Evolutionary conservation across 1,284 basidiomycete species (phyloP).

Genomic region (Ceraceosorus guamensis): DNA sequence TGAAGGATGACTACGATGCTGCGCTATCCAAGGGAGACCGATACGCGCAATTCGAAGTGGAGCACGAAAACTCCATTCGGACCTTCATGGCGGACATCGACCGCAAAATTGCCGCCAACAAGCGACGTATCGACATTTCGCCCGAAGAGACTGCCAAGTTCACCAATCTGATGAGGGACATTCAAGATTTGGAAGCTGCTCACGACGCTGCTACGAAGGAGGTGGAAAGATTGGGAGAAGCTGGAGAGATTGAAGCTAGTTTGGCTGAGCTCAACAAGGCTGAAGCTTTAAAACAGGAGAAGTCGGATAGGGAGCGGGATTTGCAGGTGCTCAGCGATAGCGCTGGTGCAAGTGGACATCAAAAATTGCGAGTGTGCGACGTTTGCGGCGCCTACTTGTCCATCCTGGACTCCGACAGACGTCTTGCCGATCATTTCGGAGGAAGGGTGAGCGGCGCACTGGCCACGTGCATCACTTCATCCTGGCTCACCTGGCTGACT

Average conservation of each 20-base stretch:
- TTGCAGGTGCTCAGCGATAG: slow-evolving; percentile 94
- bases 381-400: slow-evolving; percentile 98
- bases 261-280: slow-evolving; percentile 96
- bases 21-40: slow-evolving; percentile 61
- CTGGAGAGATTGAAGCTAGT: slow-evolving; percentile 95
- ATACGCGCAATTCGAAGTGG: slow-evolving; percentile 42
- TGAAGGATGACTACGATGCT: slow-evolving; percentile 82
- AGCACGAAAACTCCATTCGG: slow-evolving; percentile 87
- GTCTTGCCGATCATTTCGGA: slow-evolving; percentile 98
- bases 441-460: slow-evolving; percentile 70
- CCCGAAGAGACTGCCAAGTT: slow-evolving; percentile 99
- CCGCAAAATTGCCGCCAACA: slow-evolving; percentile 84
- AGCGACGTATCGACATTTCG: slow-evolving; percentile 93
- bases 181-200: slow-evolving; percentile 95
- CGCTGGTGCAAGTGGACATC: slow-evolving; percentile 95
- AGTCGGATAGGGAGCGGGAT: slow-evolving; percentile 92
- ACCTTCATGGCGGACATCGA: slow-evolving; percentile 97
- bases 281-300: slow-evolving; percentile 92
- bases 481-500: neutral
- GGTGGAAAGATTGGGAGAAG: slow-evolving; percentile 92
- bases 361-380: slow-evolving; percentile 97
- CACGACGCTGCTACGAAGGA: slow-evolving; percentile 97
- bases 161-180: slow-evolving; percentile 97
- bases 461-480: neutral
- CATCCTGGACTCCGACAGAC: slow-evolving; percentile 94